phyloP scores from a whole-genome alignment of 2,329 filamentous ascomycete species.

The Tolypocladium ophioglossoides region DNA sequence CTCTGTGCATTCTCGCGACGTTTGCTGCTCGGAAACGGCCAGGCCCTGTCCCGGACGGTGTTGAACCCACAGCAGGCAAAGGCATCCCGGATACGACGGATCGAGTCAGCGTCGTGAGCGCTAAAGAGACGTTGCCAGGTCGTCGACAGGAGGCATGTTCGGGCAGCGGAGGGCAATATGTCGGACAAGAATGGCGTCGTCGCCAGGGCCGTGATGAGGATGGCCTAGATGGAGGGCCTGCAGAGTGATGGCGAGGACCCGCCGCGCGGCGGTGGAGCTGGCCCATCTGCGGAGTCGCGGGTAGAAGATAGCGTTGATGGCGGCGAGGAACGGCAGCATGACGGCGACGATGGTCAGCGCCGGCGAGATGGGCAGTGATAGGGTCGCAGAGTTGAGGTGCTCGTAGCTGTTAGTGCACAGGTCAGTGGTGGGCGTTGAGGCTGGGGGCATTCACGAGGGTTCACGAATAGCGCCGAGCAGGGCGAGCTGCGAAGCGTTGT shows the following conservation, averaged over 20 bases:
- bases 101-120: constrained; percentile 32
- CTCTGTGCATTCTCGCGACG: constrained; percentile 26
- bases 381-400: too few species aligned
- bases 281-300: too few species aligned
- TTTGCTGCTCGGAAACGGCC: constrained; percentile 36
- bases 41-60: constrained; percentile 43
- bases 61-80: constrained; percentile 54
- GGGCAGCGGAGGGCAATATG: constrained; percentile 3
- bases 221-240: constrained; percentile 5
- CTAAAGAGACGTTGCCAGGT: constrained; percentile 12
- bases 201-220: constrained; percentile 6
- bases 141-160: constrained; percentile 7
- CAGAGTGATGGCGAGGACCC: neutral
- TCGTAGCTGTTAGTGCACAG: too few species aligned
- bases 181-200: constrained; percentile 9
- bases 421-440: too few species aligned
- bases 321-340: too few species aligned
- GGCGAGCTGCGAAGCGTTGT: too few species aligned
- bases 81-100: constrained; percentile 49
- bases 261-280: too few species aligned
- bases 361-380: too few species aligned
- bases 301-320: too few species aligned
- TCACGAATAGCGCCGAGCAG: too few species aligned
- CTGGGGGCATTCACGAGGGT: too few species aligned
- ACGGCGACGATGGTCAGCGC: too few species aligned